Evolutionary conservation across 129 eudicot genomes (phyloP), one percentile per base, ranked within the genome.

Genomic region (Artemisia argyi): DNA sequence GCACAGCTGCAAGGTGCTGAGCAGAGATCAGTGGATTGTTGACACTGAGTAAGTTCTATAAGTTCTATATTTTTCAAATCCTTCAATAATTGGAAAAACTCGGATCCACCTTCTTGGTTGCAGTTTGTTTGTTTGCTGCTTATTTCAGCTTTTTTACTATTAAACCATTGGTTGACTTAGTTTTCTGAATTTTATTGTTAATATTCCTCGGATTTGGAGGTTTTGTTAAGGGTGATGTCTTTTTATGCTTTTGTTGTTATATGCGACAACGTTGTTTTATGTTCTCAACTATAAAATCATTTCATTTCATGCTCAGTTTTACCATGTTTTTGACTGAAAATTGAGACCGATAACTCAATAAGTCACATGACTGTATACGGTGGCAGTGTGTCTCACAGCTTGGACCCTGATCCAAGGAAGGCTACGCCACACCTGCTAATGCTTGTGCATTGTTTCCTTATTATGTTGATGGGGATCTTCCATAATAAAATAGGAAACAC

Each of bases 11-110:
- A 86, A 5, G 83, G 73, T 61, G 70, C 83, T 1, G 86, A 81
- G 49, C 80, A 51, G 61, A 76, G 82, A 55, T 72, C 85, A 39
- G 12, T 94, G 98, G 98, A 90, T 90, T 50, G 97, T 90, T 14
- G 97, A 90, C 32, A 39, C 77, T 15, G 82, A 88, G 35, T 83
- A 73, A 69, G 30, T 42, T 24, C 47, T 4, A 39, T 39, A 7
- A n/a, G n/a, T n/a, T n/a, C n/a, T n/a, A n/a, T n/a, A n/a, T 39
- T 39, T 39, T 39, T 7, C 7, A 32, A 32, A 32, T 32, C 7
- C 39, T 32, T 32, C 39, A 32, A 4, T 13, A 56, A 24, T 32
- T 49, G 64, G 53, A 17, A 3, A 70, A 57, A 26, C 48, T 35
- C 18, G 20, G 7, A 20, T 64, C 47, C 30, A 48, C 62, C 70